Evolutionary conservation across 2,329 filamentous ascomycete species (phyloP), one percentile per base, ranked within the genome.

Genomic region (Pseudogymnoascus destructans): DNA sequence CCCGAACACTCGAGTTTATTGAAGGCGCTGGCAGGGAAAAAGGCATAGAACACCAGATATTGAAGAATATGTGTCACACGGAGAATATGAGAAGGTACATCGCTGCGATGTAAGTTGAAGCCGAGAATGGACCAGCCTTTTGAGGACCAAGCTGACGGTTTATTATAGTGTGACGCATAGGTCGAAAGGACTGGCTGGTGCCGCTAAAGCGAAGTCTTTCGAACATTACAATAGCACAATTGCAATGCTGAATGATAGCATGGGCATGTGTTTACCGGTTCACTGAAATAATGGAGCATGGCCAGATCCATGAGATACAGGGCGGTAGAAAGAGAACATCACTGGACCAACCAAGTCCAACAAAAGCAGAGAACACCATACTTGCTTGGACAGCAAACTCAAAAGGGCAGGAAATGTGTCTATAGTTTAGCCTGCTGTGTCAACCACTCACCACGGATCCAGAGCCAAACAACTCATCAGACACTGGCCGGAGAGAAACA

Each of bases 181-280:
- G 57, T 56, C 59, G 2, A 62, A 63, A 35, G 30, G 66, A 15
- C 13, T 59, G 42, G 21, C 49, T 36, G 35, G 63, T 52, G 35
- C 33, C 52, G 38, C 68, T 60, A 30, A 65, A 38, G 58, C 63
- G 19, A 69, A 70, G 60, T 52, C 62, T 7, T 63, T 77, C 67
- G 73, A 76, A 52, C 79, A 85, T 64, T 88, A 87, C 67, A 79
- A 89, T 58, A 79, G 79, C 72, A 88, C 84, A 6, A 68, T 91
- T 54, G 77, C 75, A 15, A 87, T 87, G 85, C 73, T 91, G 58
- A 90, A 91, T 66, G 81, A 85, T 67, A 83, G 77, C 5, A 84
- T 90, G 83, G 79, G 79, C 0, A 67, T 88, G 40, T 86, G 84
- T 66, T 68, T 85, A 59, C 76, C 52, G 8, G 32, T 55, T 1